Conservation (phyloP, 1,139 yeast genomes). For the Debaryomyces coudertii region DNA sequence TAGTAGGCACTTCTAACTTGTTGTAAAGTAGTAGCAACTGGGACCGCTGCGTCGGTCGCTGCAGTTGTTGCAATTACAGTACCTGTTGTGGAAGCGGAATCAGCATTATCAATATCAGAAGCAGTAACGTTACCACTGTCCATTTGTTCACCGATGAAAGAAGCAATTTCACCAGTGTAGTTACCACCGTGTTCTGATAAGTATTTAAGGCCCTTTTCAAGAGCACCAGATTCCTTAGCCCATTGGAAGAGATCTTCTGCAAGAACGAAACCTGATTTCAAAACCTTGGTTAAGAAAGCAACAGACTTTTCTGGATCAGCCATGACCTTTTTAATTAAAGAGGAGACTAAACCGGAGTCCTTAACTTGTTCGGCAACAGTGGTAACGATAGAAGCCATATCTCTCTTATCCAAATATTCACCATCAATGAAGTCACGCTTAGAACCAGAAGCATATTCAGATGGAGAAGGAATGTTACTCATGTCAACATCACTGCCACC, state of each 20-base stretch:
- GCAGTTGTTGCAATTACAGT: neutral
- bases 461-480: constrained; percentile 8
- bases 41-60: constrained; percentile 11
- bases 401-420: constrained; percentile 43
- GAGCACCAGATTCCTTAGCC: constrained; percentile 45
- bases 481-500: constrained; percentile 17
- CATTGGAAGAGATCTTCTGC: constrained; percentile 41
- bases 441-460: neutral
- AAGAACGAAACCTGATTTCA: constrained; percentile 38
- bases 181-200: constrained; percentile 36
- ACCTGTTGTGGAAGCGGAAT: constrained; percentile 22
- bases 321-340: constrained; percentile 37
- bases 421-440: constrained; percentile 14
- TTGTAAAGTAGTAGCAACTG: constrained; percentile 19
- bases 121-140: constrained; percentile 27
- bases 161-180: constrained; percentile 32
- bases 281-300: constrained; percentile 36
- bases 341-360: constrained; percentile 40
- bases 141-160: constrained; percentile 28
- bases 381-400: constrained; percentile 32
- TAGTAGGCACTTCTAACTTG: constrained; percentile 26
- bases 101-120: constrained; percentile 31
- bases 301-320: constrained; percentile 43
- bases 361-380: constrained; percentile 33
- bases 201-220: constrained; percentile 35